A percentile compares a stretch with the other conserved stretches of the same genome.
Conservation (phyloP, 108 stramenopile genomes). For the Aurantiochytrium sp. region DNA sequence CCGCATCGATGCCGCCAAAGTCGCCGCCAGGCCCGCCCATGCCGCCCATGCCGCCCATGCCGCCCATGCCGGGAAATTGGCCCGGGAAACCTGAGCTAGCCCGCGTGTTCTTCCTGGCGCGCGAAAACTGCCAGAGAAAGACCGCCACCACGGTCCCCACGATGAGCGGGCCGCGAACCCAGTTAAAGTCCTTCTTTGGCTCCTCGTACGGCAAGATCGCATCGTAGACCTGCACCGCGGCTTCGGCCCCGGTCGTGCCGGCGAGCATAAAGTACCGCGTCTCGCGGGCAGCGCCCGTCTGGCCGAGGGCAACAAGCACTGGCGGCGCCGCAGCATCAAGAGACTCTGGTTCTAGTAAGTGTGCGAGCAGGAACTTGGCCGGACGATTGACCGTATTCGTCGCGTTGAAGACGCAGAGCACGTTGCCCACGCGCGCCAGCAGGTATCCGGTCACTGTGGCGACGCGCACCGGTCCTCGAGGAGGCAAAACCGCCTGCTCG, state of each 20-base stretch:
- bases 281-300: background rate
- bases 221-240: background rate
- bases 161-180: background rate
- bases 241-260: background rate
- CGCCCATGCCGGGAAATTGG: background rate
- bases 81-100: background rate
- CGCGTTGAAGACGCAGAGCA: background rate
- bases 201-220: background rate
- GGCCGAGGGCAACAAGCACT: background rate
- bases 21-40: background rate
- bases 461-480: background rate
- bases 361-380: background rate
- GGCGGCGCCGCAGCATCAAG: background rate
- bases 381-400: background rate
- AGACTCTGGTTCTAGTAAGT: too few relatives aligned
- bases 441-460: conserved; percentile 20
- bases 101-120: background rate
- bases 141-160: background rate
- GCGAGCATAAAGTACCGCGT: background rate
- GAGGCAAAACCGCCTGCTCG: background rate
- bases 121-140: background rate
- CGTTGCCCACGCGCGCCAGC: background rate
- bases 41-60: background rate
- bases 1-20: background rate
- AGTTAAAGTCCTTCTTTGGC: background rate